A percentile compares a stretch with the other conserved stretches of the same genome.
phyloP scores from a whole-genome alignment of 495 filamentous ascomycete genomes.

The Aspergillus leporis region DNA sequence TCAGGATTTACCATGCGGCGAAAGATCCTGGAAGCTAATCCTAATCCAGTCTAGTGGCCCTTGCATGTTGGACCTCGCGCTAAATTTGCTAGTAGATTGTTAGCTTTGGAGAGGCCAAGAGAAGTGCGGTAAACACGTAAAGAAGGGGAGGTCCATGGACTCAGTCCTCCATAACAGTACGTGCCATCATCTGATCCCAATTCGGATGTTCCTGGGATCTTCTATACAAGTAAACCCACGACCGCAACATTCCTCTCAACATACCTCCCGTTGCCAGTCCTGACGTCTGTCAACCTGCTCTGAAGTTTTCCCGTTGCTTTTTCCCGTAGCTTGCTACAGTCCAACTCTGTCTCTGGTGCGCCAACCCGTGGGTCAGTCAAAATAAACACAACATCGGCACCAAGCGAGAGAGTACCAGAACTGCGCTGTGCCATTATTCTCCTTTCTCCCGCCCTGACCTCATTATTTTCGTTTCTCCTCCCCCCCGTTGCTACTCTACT shows the following conservation, averaged over 20 bases:
- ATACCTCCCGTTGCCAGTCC: slow-evolving; percentile 1
- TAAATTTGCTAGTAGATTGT: slow-evolving; percentile 3
- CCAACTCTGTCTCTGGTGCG: slow-evolving; percentile 22
- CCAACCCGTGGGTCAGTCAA: slow-evolving; percentile 38
- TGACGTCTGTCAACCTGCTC: neutral
- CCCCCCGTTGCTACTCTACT: slow-evolving; percentile 21
- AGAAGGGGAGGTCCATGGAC: too few relatives aligned
- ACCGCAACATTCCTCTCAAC: neutral
- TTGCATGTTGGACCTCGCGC: neutral
- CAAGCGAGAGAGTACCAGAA: slow-evolving; percentile 24
- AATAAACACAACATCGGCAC: slow-evolving; percentile 37
- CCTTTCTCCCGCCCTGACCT: slow-evolving; percentile 30
- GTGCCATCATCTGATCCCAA: neutral
- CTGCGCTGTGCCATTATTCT: neutral
- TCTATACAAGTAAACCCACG: neutral
- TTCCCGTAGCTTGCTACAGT: slow-evolving; percentile 15
- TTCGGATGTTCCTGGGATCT: neutral
- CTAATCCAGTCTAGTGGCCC: neutral
- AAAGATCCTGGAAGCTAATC: neutral
- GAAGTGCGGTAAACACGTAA: neutral
- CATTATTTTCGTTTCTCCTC: slow-evolving; percentile 17
- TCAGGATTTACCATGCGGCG: neutral
- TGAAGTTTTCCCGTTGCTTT: slow-evolving; percentile 11
- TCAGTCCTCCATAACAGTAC: neutral
- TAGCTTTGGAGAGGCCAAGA: neutral